phyloP scores from a whole-genome alignment of 768 basidiomycete species.

The Trametes cinnabarina region DNA sequence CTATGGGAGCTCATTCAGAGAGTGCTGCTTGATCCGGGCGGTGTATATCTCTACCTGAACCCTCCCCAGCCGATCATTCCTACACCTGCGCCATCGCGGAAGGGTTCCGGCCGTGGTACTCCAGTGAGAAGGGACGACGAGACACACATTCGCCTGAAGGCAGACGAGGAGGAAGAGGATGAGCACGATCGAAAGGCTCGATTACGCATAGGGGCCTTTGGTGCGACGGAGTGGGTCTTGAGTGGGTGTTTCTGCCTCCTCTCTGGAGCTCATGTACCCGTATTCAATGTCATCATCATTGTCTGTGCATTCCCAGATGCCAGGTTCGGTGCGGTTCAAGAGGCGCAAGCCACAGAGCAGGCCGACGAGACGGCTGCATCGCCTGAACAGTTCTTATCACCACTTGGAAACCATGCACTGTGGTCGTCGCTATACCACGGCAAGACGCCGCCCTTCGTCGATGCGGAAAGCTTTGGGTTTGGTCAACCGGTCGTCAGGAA shows the following conservation, averaged over 20 bases:
- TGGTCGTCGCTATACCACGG: constrained; percentile 59
- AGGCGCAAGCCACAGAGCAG: constrained; percentile 3
- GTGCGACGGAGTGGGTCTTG: constrained; percentile 60
- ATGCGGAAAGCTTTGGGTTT: constrained; percentile 51
- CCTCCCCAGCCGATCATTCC: constrained; percentile 47
- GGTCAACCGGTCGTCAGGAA: constrained; percentile 72
- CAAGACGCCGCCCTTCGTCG: constrained; percentile 41
- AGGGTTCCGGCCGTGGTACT: constrained; percentile 32
- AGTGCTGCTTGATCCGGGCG: constrained; percentile 59
- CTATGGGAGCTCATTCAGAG: constrained; percentile 53
- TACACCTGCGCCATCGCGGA: constrained; percentile 30
- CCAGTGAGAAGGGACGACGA: constrained; percentile 38
- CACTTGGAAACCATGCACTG: constrained; percentile 49
- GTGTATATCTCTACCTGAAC: constrained; percentile 58
- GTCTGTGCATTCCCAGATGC: neutral
- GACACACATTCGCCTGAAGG: constrained; percentile 36
- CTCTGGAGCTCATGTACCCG: neutral
- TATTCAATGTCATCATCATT: constrained; percentile 1
- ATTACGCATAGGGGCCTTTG: constrained; percentile 65
- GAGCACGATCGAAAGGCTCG: constrained; percentile 69
- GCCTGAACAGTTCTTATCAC: constrained; percentile 34
- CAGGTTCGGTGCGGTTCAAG: neutral
- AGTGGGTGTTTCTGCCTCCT: constrained; percentile 41
- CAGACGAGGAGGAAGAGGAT: constrained; percentile 64
- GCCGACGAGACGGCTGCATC: neutral